These are phyloP conservation scores for Pichia sp. DNA, from an alignment of 1,139 yeast genomes.

Conservation along the genomic window DNA sequence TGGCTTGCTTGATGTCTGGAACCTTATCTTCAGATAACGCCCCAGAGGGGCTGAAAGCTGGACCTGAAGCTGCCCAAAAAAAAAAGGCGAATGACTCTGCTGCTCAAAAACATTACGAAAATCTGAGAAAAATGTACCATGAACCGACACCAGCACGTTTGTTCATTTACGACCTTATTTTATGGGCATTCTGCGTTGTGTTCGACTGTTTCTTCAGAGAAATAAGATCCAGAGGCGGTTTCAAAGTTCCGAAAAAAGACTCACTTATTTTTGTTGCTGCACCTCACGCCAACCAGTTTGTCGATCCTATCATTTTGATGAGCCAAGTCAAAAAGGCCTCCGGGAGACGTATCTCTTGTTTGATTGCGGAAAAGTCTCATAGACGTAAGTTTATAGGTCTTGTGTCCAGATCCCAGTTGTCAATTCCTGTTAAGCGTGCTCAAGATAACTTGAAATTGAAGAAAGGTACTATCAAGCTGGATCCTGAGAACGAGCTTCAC, in stretches of 20 bases:
- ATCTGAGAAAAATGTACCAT: slow-evolving; percentile 20
- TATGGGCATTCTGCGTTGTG: slow-evolving; percentile 33
- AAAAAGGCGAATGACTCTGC: neutral
- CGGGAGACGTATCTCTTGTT: slow-evolving; percentile 71
- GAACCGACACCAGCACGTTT: slow-evolving; percentile 28
- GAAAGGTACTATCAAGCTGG: slow-evolving; percentile 29
- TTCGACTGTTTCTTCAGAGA: slow-evolving; percentile 70
- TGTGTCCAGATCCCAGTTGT: slow-evolving; percentile 67
- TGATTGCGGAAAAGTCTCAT: slow-evolving; percentile 83
- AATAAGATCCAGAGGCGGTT: slow-evolving; percentile 86
- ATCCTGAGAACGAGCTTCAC: slow-evolving; percentile 42
- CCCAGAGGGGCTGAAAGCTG: neutral
- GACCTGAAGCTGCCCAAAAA: neutral
- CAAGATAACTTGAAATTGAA: slow-evolving; percentile 66
- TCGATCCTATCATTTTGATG: slow-evolving; percentile 84
- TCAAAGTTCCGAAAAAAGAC: slow-evolving; percentile 74
- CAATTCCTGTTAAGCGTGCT: slow-evolving; percentile 88
- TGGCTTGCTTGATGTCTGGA: neutral
- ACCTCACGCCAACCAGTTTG: slow-evolving; percentile 96
- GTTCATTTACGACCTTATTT: slow-evolving; percentile 36
- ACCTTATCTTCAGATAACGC: neutral
- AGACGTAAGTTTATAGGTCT: slow-evolving; percentile 65
- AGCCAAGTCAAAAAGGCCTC: slow-evolving; percentile 72
- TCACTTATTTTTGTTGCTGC: slow-evolving; percentile 95
- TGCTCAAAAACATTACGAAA: slow-evolving; percentile 12